Percentiles rank a stretch among this genome's conserved stretches.
Evolutionary conservation across 2,329 filamentous ascomycete species (phyloP).

Genomic region (Ophiognomonia clavigignenti-juglandacearum): DNA sequence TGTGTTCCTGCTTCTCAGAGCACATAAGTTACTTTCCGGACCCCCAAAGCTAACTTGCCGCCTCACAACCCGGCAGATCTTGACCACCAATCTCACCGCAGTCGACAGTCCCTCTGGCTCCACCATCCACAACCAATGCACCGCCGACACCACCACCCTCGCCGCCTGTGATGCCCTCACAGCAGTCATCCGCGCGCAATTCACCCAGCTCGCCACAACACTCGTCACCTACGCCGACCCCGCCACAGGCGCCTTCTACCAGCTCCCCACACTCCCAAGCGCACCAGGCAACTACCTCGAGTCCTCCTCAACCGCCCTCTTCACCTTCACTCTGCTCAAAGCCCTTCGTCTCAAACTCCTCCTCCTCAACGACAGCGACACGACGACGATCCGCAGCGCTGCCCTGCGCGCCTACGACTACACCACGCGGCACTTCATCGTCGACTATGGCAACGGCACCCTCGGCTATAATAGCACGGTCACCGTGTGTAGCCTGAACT

Average conservation of each 20-base stretch:
- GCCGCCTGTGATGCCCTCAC: constrained; percentile 1
- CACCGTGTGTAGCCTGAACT: constrained; percentile 36
- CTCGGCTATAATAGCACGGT: constrained; percentile 32
- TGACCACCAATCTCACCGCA: constrained; percentile 23
- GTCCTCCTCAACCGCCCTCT: constrained; percentile 55
- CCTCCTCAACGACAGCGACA: not conserved
- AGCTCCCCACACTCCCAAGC: constrained; percentile 43
- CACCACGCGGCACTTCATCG: constrained; percentile 2
- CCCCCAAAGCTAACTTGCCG: too few species aligned
- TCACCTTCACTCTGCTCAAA: constrained; percentile 46
- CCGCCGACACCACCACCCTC: not conserved
- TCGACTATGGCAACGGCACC: constrained; percentile 1
- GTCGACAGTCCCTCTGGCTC: not conserved
- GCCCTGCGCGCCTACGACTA: constrained; percentile 7
- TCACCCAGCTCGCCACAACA: constrained; percentile 34
- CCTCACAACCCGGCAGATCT: too few species aligned
- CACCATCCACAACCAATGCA: constrained; percentile 18
- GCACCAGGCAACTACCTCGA: constrained; percentile 54
- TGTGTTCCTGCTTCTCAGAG: too few species aligned
- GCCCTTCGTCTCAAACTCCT: constrained; percentile 21
- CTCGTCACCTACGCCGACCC: constrained; percentile 37
- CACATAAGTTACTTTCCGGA: too few species aligned
- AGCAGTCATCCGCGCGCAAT: constrained; percentile 21
- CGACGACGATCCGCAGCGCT: not conserved
- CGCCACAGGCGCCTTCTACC: constrained; percentile 49